Evolutionary conservation across 305 asterid species (phyloP).

Genomic region (Ajuga reptans): DNA sequence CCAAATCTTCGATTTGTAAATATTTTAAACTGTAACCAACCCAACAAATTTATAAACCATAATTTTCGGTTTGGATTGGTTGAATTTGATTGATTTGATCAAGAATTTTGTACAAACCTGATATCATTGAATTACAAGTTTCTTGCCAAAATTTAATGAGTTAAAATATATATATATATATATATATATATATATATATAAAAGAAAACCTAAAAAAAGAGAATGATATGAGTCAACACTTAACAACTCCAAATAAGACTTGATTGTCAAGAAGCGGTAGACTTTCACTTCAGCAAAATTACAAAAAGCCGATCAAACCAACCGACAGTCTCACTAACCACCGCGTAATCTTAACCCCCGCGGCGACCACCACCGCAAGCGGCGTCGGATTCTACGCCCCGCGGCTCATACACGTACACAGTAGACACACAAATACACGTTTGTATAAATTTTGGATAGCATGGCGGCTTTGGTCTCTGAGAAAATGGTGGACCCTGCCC

Average conservation of each 20-base stretch:
- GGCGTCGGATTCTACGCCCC: conserved; percentile 19
- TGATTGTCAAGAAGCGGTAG: conserved; percentile 7
- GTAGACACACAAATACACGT: background rate
- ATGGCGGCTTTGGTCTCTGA: conserved; percentile 59
- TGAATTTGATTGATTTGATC: too few species aligned
- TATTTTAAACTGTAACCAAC: too few species aligned
- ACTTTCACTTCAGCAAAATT: background rate
- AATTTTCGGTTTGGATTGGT: too few species aligned
- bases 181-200: too few species aligned
- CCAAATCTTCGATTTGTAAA: too few species aligned
- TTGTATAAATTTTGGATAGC: background rate
- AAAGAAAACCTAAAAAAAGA: too few species aligned
- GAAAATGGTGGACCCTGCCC: conserved; percentile 47
- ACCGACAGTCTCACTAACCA: conserved; percentile 32
- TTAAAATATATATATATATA: too few species aligned
- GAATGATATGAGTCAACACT: background rate
- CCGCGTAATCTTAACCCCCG: background rate
- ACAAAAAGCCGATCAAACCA: conserved; percentile 28
- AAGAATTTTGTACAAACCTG: too few species aligned
- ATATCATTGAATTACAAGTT: too few species aligned
- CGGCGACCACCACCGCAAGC: background rate
- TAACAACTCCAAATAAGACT: conserved; percentile 16
- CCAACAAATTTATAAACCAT: too few species aligned
- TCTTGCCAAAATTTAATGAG: too few species aligned
- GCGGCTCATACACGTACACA: background rate